Evolutionary conservation across 164 flowering plant species (phyloP), one percentile per base, ranked within the genome.

Genomic region (Houttuynia cordata): DNA sequence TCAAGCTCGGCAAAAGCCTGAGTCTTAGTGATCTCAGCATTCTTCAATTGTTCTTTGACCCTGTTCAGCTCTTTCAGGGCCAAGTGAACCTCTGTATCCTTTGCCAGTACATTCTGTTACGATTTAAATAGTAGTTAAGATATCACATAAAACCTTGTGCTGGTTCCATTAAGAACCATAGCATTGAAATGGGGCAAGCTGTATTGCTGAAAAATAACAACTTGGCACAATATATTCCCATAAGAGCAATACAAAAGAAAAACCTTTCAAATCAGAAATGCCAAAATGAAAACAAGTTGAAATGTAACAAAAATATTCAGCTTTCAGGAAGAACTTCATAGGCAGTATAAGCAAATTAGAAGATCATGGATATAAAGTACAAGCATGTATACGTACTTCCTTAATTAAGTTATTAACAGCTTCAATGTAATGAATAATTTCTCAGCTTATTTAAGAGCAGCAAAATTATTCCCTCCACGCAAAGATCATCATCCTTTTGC

Each of bases 51-150:
- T 10, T 87, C 90, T 65, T 84, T 87, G 54, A 87, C 71, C 79
- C 78, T 87, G 70, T 83, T 81, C 56, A 92, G 73, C 71, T 89
- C 91, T 65, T 80, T 89, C 64, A 80, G 78, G 8, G 84, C 83
- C 75, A 89, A 67, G 68, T 83, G 98, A 63, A 87, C 82, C 61
- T 86, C 82, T 23, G 87, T 82, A 72, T 89, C 96, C 77, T 90
- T 86, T 50, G 81, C 89, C 76, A 82, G 69, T 20, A 82, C 79
- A 64, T 84, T 80, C 99, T 93, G 83, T 65, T 71, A 55, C 52
- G 59, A 55, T 12, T 37, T 7, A 17, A 57, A 34, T 25, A 19
- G 34, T 17, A 54, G 21, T 6, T 45, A 12, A 45, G 17, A 45
- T 45, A 10, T 54, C 12, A 14, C 13, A 30, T 23, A 17, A 23